phyloP scores from a whole-genome alignment of 306 rosid species.

The Cajanus cajan region DNA sequence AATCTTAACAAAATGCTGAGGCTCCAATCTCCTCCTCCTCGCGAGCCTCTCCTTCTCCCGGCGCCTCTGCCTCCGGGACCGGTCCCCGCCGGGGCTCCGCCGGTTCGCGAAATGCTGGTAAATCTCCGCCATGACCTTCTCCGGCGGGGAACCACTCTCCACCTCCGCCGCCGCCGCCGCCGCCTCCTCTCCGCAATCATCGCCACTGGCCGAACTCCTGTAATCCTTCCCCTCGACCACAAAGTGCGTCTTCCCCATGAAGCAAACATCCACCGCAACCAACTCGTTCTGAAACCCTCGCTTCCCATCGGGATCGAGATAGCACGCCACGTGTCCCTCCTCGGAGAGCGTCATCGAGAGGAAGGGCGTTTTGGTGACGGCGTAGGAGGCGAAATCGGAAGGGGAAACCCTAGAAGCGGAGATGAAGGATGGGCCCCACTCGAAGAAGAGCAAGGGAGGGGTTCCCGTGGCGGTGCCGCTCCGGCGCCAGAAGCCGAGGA shows the following conservation, averaged over 20 bases:
- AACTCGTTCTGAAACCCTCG: constrained; percentile 38
- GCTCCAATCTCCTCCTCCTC: constrained; percentile 76
- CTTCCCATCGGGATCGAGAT: constrained; percentile 60
- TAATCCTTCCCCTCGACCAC: constrained; percentile 71
- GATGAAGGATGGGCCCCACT: constrained; percentile 75
- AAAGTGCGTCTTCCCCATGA: constrained; percentile 78
- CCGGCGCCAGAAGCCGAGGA: constrained; percentile 93
- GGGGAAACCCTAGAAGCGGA: constrained; percentile 75
- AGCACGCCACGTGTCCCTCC: constrained; percentile 58
- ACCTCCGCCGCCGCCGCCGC: constrained; percentile 41
- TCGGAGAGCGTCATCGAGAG: constrained; percentile 59
- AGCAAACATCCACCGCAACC: constrained; percentile 60
- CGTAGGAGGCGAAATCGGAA: constrained; percentile 46
- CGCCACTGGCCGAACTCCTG: constrained; percentile 49
- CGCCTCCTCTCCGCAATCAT: constrained; percentile 50
- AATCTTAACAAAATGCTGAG: constrained; percentile 94
- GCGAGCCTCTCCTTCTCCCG: constrained; percentile 68
- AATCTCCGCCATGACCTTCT: constrained; percentile 62
- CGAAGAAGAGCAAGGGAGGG: constrained; percentile 69
- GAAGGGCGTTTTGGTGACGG: constrained; percentile 68
- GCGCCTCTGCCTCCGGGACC: constrained; percentile 77
- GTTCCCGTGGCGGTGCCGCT: constrained; percentile 48
- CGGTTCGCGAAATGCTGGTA: constrained; percentile 89
- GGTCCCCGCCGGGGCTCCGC: constrained; percentile 72
- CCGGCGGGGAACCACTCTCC: constrained; percentile 70